A percentile compares a stretch with the other conserved stretches of the same genome.
phyloP scores from a whole-genome alignment of 257 asterid genomes.

The Nicotiana paniculata region DNA sequence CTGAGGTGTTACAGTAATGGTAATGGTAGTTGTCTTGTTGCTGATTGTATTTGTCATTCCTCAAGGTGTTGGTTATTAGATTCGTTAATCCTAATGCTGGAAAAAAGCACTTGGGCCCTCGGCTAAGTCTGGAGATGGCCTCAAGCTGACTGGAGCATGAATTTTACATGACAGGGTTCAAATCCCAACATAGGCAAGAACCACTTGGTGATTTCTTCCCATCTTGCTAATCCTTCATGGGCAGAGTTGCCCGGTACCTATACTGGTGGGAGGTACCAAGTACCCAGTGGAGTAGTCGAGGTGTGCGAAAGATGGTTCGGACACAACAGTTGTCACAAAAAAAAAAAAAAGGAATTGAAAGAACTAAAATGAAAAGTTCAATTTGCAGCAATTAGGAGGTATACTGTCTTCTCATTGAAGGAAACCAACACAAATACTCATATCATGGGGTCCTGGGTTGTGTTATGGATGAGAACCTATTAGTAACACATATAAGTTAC shows the following conservation, averaged over 20 bases:
- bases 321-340: neutral
- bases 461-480: neutral
- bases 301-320: neutral
- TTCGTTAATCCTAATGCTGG: neutral
- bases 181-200: neutral
- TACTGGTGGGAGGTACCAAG: neutral
- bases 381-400: neutral
- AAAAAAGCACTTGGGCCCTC: neutral
- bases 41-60: slow-evolving; percentile 1
- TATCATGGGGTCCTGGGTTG: neutral
- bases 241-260: neutral
- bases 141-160: neutral
- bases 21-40: neutral
- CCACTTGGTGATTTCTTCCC: neutral
- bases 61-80: neutral
- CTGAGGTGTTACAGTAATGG: too few relatives aligned
- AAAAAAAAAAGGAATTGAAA: neutral
- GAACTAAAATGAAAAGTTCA: neutral
- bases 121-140: neutral
- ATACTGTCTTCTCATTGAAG: neutral
- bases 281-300: neutral
- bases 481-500: neutral
- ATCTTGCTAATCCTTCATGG: neutral
- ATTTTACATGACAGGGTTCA: neutral
- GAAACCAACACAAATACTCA: neutral